Evolutionary conservation across 768 basidiomycete species (phyloP).

Genomic region (Hysterangium stoloniferum): DNA sequence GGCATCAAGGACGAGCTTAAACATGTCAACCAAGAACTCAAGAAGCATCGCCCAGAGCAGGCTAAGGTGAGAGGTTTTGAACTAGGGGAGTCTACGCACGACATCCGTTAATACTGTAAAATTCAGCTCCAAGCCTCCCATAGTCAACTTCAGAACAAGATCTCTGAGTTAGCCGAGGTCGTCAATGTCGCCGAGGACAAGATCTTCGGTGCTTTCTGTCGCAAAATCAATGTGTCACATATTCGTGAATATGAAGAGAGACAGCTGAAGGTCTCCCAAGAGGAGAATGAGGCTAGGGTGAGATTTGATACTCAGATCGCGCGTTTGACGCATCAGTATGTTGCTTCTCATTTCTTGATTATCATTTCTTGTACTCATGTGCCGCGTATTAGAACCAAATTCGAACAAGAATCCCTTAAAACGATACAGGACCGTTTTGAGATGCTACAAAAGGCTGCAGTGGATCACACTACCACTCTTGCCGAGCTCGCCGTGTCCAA

Average conservation of each 20-base stretch:
- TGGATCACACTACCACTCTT: constrained; percentile 47
- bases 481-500: constrained; percentile 48
- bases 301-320: constrained; percentile 83
- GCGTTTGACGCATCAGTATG: constrained; percentile 78
- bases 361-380: constrained; percentile 3
- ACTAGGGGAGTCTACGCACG: background rate
- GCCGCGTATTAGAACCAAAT: constrained; percentile 50
- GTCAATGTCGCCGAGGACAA: constrained; percentile 76
- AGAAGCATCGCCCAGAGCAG: constrained; percentile 57
- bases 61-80: constrained; percentile 45
- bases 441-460: constrained; percentile 43
- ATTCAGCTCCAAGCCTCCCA: constrained; percentile 48
- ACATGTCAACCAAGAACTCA: constrained; percentile 65
- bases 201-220: constrained; percentile 73
- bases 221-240: constrained; percentile 64
- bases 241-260: constrained; percentile 93
- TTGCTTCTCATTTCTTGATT: constrained; percentile 11
- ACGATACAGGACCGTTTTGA: constrained; percentile 54
- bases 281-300: constrained; percentile 77
- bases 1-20: constrained; percentile 83
- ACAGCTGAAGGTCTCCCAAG: constrained; percentile 81
- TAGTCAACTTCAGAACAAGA: constrained; percentile 43
- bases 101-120: background rate
- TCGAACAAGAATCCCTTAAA: constrained; percentile 71
- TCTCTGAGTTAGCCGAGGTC: constrained; percentile 43